phyloP scores from a whole-genome alignment of 2,329 filamentous ascomycete genomes.

The Cladosporium colombiae region DNA sequence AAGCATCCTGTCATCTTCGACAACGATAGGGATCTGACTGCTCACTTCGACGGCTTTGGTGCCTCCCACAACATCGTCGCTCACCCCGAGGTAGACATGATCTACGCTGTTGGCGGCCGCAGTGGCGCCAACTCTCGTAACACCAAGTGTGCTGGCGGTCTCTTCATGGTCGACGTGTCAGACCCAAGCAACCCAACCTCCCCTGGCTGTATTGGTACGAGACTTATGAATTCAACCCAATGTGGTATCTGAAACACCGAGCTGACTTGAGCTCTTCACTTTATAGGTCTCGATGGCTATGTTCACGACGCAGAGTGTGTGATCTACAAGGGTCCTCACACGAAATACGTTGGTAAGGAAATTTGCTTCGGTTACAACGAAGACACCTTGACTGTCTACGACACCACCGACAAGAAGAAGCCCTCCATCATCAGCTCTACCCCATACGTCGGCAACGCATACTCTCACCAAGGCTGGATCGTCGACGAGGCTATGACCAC shows the following conservation, averaged over 20 bases:
- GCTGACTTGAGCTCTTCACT: neutral
- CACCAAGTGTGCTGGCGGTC: conserved; percentile 52
- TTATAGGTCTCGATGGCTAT: conserved; percentile 51
- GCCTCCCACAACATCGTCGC: conserved; percentile 55
- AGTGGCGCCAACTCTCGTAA: conserved; percentile 42
- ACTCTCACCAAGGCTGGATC: conserved; percentile 59
- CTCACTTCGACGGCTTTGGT: conserved; percentile 45
- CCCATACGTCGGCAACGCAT: conserved; percentile 56
- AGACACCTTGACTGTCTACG: conserved; percentile 54
- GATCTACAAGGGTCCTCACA: conserved; percentile 55
- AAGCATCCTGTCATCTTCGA: conserved; percentile 42
- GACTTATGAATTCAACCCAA: neutral
- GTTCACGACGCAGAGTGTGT: conserved; percentile 64
- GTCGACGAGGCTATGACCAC: conserved; percentile 46
- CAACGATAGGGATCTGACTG: conserved; percentile 44
- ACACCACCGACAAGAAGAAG: conserved; percentile 52
- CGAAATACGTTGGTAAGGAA: conserved; percentile 49
- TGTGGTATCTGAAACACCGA: neutral
- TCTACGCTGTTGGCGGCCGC: conserved; percentile 46
- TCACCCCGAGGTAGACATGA: conserved; percentile 47
- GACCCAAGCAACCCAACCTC: conserved; percentile 55
- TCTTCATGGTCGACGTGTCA: conserved; percentile 61
- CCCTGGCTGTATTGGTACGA: conserved; percentile 54
- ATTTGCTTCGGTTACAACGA: conserved; percentile 62
- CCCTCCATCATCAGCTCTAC: conserved; percentile 46